A percentile compares a stretch with the other conserved stretches of the same genome.
These are phyloP conservation scores for Saposhnikovia divaricata DNA, from an alignment of 129 eudicot genomes.

Conservation along the genomic window DNA sequence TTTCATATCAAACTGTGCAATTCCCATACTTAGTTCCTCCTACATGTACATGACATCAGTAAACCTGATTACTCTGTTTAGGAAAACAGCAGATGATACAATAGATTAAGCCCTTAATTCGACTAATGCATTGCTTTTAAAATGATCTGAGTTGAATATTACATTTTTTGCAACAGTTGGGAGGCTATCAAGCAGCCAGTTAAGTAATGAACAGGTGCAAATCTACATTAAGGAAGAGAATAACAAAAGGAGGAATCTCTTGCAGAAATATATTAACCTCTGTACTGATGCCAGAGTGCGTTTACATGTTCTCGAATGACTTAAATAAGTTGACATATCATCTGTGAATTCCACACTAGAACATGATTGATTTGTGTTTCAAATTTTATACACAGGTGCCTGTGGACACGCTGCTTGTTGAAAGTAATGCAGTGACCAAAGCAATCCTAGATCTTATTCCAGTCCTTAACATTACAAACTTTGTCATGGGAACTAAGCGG, in stretches of 20 bases:
- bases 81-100: background rate
- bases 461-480: constrained; percentile 57
- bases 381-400: constrained; percentile 30
- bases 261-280: constrained; percentile 67
- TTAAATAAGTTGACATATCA: background rate
- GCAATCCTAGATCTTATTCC: constrained; percentile 68
- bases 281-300: constrained; percentile 70
- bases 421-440: constrained; percentile 65
- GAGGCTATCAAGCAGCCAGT: constrained; percentile 75
- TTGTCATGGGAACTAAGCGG: constrained; percentile 68
- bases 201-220: constrained; percentile 64
- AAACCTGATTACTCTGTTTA: background rate
- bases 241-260: constrained; percentile 56
- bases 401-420: constrained; percentile 85
- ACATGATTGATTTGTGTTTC: background rate
- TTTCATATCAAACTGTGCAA: background rate
- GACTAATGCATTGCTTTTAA: background rate
- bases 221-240: constrained; percentile 71
- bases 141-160: background rate
- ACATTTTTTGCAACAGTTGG: constrained; percentile 41
- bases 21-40: background rate
- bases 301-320: background rate
- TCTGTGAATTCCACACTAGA: background rate
- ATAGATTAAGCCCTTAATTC: background rate
- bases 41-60: background rate